Conservation (phyloP, 2,329 filamentous ascomycete genomes). For the Furcasterigmium sp. region DNA sequence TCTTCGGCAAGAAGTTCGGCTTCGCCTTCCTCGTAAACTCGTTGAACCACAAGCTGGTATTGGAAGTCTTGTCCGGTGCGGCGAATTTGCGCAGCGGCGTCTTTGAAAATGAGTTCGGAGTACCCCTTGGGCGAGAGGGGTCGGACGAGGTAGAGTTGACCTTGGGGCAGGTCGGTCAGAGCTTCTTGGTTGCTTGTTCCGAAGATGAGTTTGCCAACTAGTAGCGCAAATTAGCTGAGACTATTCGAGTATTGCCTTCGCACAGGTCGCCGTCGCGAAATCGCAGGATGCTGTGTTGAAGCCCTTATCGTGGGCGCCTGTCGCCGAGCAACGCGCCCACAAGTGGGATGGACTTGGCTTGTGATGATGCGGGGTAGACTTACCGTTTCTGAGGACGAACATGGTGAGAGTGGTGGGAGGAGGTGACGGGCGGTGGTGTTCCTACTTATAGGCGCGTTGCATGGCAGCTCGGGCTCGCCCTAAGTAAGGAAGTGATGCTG, state of each 20-base stretch:
- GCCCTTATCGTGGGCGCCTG: background rate
- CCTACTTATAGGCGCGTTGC: constrained; percentile 5
- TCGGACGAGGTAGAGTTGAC: constrained; percentile 94
- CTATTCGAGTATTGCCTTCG: background rate
- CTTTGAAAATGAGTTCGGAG: constrained; percentile 97
- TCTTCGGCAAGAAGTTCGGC: constrained; percentile 88
- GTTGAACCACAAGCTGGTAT: constrained; percentile 93
- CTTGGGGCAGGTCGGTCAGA: constrained; percentile 89
- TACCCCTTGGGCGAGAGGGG: constrained; percentile 95
- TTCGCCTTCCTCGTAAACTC: constrained; percentile 96
- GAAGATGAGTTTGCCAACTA: constrained; percentile 91
- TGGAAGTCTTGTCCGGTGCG: constrained; percentile 93
- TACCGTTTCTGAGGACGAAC: constrained; percentile 33
- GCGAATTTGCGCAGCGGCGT: constrained; percentile 87
- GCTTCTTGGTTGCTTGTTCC: constrained; percentile 83
- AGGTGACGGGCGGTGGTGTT: constrained; percentile 2
- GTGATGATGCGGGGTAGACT: constrained; percentile 15
- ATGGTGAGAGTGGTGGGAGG: constrained; percentile 16
- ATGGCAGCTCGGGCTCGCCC: constrained; percentile 1
- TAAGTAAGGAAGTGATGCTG: constrained; percentile 4
- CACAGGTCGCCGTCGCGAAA: constrained; percentile 1
- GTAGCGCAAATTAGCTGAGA: constrained; percentile 1
- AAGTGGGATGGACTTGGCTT: background rate
- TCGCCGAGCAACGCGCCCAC: background rate
- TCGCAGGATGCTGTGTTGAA: background rate